Percentiles rank a stretch among this genome's conserved stretches.
Conservation (phyloP, 1,284 basidiomycete genomes). For the Pholiota adiposa region DNA sequence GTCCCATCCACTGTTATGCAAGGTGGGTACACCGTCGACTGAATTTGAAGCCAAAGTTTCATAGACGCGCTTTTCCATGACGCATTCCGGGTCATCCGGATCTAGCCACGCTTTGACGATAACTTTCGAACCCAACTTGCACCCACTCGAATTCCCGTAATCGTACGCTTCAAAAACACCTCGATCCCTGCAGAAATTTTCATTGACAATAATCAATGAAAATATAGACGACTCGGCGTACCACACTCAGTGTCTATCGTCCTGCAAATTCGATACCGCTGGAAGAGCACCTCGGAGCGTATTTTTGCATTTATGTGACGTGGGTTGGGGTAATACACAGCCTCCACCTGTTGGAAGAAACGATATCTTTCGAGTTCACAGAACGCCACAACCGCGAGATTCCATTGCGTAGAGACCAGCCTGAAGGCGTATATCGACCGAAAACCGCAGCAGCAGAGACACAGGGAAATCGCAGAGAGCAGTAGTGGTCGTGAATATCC, state of each 20-base stretch:
- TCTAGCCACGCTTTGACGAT: conserved; percentile 32
- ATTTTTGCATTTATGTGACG: conserved; percentile 34
- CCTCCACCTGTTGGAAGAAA: conserved; percentile 5
- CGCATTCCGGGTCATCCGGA: conserved; percentile 27
- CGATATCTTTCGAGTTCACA: not conserved
- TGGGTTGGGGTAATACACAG: conserved; percentile 12
- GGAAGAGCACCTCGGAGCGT: conserved; percentile 24
- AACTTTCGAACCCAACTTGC: conserved; percentile 20
- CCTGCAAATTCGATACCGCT: conserved; percentile 28
- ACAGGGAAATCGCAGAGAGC: not conserved
- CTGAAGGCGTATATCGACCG: not conserved
- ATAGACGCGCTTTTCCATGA: conserved; percentile 26
- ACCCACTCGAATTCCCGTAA: conserved; percentile 25
- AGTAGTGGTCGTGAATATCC: not conserved
- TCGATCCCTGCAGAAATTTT: conserved; percentile 20
- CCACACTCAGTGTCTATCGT: conserved; percentile 31
- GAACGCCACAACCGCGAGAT: not conserved
- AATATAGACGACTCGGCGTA: conserved; percentile 1
- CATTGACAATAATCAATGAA: not conserved
- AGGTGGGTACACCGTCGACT: conserved; percentile 13
- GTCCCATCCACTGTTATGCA: conserved; percentile 20
- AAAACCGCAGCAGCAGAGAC: not conserved
- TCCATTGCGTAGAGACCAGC: not conserved
- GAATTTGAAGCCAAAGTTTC: conserved; percentile 8
- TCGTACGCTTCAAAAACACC: conserved; percentile 35